A percentile compares a stretch with the other conserved stretches of the same genome.
Evolutionary conservation across 148 eudicot species (phyloP).

Genomic region (Chenopodium quinoa): DNA sequence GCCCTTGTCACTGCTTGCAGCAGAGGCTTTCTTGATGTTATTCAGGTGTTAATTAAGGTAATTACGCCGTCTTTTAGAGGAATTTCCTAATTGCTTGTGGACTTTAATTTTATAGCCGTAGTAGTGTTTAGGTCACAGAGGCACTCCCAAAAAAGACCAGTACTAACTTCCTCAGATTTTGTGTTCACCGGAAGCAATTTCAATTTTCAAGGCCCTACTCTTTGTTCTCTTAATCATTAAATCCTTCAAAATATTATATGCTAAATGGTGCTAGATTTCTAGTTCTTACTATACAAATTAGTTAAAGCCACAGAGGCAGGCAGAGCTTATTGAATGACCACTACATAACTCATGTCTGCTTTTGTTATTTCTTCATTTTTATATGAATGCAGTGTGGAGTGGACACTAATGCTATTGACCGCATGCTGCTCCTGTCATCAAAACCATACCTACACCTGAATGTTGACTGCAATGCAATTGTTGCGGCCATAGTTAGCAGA

Average conservation of each 20-base stretch:
- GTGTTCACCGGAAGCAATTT: background rate
- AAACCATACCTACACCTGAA: conserved; percentile 61
- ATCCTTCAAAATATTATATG: background rate
- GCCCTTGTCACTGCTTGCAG: conserved; percentile 66
- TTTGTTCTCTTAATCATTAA: background rate
- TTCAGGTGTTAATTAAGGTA: conserved; percentile 65
- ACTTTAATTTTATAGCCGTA: too few relatives aligned
- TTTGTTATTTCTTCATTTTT: background rate
- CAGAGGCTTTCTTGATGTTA: conserved; percentile 66
- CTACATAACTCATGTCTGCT: background rate
- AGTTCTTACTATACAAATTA: background rate
- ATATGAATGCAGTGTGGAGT: conserved; percentile 49
- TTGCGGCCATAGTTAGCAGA: conserved; percentile 58
- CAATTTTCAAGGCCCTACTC: background rate
- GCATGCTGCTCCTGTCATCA: conserved; percentile 55
- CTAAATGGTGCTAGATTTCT: background rate
- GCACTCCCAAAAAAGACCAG: too few relatives aligned
- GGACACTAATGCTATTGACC: conserved; percentile 53
- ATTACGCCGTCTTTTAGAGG: background rate
- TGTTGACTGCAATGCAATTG: conserved; percentile 62
- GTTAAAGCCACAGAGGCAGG: background rate
- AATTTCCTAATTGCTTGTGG: too few relatives aligned
- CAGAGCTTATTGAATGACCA: background rate
- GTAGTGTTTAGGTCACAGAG: too few relatives aligned
- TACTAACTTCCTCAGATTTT: background rate